Conservation (phyloP, 345 rosid species). For the Syzygium jambos region DNA sequence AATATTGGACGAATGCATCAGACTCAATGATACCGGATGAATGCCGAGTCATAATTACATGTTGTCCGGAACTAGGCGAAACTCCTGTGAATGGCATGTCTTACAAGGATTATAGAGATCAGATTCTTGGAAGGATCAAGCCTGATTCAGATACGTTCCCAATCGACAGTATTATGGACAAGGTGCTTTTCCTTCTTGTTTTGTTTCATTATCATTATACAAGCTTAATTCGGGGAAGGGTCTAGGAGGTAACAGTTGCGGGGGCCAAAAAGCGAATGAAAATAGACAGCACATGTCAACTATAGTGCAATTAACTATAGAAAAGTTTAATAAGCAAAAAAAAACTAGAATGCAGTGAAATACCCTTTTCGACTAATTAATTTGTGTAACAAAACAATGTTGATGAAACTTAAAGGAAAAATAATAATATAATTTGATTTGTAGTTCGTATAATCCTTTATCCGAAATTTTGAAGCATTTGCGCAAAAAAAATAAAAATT, state of each 20-base stretch:
- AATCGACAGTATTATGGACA: not conserved
- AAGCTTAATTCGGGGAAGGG: not conserved
- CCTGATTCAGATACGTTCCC: not conserved
- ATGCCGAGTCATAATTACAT: accelerated
- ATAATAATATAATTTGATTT: no score
- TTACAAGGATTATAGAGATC: not conserved
- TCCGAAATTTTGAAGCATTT: not conserved
- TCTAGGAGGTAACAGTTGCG: no score
- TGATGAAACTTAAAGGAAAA: not conserved
- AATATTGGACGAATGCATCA: not conserved
- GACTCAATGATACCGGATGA: not conserved
- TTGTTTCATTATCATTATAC: not conserved
- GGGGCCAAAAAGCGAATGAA: no score
- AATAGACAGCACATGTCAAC: no score
- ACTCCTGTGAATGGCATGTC: accelerated
- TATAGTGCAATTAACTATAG: no score
- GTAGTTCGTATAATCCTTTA: no score
- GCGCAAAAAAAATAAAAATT: no score
- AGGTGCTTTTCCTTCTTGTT: not conserved
- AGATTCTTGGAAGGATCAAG: not conserved
- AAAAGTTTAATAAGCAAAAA: no score
- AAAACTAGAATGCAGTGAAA: no score
- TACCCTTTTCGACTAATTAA: not conserved
- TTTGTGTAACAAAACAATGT: not conserved
- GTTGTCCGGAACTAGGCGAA: accelerated